phyloP scores from a whole-genome alignment of 176 grass and related monocot species.

The Lolium rigidum region DNA sequence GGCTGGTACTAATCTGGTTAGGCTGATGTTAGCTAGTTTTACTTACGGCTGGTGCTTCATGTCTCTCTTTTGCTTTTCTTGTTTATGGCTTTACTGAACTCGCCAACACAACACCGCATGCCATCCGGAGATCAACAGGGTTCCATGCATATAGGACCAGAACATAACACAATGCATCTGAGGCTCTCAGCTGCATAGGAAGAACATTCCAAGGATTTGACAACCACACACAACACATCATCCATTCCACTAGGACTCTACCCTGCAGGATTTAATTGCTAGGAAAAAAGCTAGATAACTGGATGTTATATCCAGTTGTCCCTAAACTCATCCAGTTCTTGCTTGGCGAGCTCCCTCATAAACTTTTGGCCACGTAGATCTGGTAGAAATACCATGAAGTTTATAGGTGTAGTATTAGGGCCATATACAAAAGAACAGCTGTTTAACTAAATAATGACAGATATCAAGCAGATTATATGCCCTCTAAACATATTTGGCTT shows the following conservation, averaged over 20 bases:
- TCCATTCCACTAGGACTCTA: neutral
- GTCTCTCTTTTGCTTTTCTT: no score
- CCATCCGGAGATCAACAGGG: neutral
- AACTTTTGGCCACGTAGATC: conserved; percentile 28
- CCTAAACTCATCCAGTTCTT: neutral
- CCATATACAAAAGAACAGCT: neutral
- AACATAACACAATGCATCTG: no score
- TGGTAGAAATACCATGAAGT: conserved; percentile 14
- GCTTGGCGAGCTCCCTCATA: conserved; percentile 33
- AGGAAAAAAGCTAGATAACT: neutral
- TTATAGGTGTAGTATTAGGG: neutral
- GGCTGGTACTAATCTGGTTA: no score
- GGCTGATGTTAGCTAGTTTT: no score
- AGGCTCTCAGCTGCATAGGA: neutral
- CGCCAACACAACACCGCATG: no score
- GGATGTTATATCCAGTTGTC: neutral
- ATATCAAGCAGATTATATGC: neutral
- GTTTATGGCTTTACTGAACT: no score
- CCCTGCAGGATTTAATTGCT: no score
- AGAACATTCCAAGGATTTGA: neutral
- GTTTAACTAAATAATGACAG: neutral
- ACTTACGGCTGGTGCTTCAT: no score
- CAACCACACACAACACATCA: neutral
- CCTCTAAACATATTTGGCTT: neutral
- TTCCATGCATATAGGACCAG: no score